Evolutionary conservation across 2,329 filamentous ascomycete genomes (phyloP), one percentile per base, ranked within the genome.

Genomic region (Akanthomyces muscarius): DNA sequence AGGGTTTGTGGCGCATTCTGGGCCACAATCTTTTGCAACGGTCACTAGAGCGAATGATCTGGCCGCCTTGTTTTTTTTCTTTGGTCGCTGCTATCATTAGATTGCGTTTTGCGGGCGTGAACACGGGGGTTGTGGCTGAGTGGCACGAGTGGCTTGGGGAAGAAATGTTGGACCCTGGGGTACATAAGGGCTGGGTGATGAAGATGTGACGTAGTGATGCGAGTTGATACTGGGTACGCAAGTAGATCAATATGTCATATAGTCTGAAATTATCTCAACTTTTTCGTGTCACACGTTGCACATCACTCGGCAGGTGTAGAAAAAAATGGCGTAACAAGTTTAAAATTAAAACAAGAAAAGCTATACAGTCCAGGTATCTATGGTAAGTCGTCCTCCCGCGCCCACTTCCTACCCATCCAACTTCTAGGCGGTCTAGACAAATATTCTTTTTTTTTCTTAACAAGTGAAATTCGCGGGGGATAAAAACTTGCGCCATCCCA

Each of bases 1-100:
- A 64, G 47, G 63, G 58, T 64, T 52, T 50, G 33, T 54, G 56
- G 51, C 57, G 44, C 51, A 54, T 23, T 11, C 10, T 5, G 30
- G 30, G 30, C 30, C 30, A 33, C 30, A 23, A 21, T 21, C n/a
- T 33, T 23, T 38, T 47, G 30, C 50, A 48, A 54, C 47, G 7
- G 50, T 48, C 28, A n/a, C 36, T 50, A 36, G 10, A 11, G 36
- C 10, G 18, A 50, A 21, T 44, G 36, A 55, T 41, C 16, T 10
- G 4, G 0, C 14, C 38, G 3, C 38, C 48, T 48, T 53, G 52
- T 18, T 61, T 60, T 52, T n/a, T 36, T 23, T 11, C 25, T 4
- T 11, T 44, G 7, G n/a, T 1, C 4, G 33, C 33, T 36, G 33
- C 33, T 7, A 36, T 11, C 8, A 11, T 36, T 36, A 11, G 33